Base-by-base conservation (phyloP, 352 stramenopile genomes). In the Globisporangium radiosum region DNA sequence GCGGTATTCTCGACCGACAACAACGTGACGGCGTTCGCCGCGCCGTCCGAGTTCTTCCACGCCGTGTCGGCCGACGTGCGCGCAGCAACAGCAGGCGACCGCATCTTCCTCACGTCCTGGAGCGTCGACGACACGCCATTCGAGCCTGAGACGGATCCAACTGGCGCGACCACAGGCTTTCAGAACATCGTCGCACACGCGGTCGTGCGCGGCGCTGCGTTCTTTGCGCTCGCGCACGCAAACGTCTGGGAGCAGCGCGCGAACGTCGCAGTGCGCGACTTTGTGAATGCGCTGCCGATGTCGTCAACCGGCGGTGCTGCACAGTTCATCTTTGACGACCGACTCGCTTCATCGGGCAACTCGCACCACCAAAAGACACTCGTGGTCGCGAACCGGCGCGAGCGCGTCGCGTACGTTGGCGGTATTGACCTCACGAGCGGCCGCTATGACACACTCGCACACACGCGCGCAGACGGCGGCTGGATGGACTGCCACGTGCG, bases 301-400 rank as follows among this genome's bases (percentile, higher is more conserved):
- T 66, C 60, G 7, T 11, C 40, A 36, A 55, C 52, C 7, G 42
- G 42, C 47, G 56, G 57, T 11, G 47, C 40, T 10, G 63, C 64
- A 17, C 45, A 11, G 25, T 57, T 77, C 59, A 62, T 88, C 37
- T 87, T 85, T 15, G 81, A 90, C 65, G 75, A 90, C 47, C 81
- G 81, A 17, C 57, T 88, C 54, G 76, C 81, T 7, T 64, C 79
- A 43, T 33, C 59, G 5, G 83, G 73, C 36, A 79, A 73, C 38
- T 85, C 81, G 42, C 76, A 88, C 39, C 80, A 90, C 51, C 80
- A 90, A 60, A 89, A 90, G 56, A 87, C 75, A 25, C 60, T 90
- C n/a, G 68, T 86, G 9, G 54, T 90, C 10, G 73, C 71, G 17
- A 75, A 70, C 38, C 68, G 71, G 33, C 45, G 56, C 17, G 42